phyloP scores from a whole-genome alignment of 441 rosid species.

The Gossypium gossypioides region DNA sequence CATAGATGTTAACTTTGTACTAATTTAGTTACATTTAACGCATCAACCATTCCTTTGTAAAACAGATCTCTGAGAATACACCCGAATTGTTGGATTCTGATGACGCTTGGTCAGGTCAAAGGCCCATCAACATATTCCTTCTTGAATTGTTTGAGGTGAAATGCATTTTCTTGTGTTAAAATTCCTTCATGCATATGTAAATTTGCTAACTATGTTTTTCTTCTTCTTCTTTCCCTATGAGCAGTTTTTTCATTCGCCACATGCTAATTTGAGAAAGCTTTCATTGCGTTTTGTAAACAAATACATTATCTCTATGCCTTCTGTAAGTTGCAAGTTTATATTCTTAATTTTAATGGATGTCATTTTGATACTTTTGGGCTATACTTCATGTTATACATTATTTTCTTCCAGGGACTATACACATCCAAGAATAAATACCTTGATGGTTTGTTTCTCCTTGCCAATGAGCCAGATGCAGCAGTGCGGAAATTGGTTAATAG shows the following conservation, averaged over 20 bases:
- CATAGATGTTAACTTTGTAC: neutral
- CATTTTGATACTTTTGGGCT: slow-evolving; percentile 11
- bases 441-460: slow-evolving; percentile 83
- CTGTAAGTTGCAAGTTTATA: slow-evolving; percentile 45
- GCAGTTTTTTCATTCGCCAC: slow-evolving; percentile 94
- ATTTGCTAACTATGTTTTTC: slow-evolving; percentile 3
- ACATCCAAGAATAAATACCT: slow-evolving; percentile 78
- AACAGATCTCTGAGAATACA: slow-evolving; percentile 86
- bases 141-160: slow-evolving; percentile 78
- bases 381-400: slow-evolving; percentile 6
- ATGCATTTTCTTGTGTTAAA: neutral
- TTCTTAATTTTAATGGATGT: neutral
- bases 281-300: slow-evolving; percentile 85
- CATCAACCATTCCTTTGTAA: slow-evolving; percentile 8
- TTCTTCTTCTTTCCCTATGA: slow-evolving; percentile 16
- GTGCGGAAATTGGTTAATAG: slow-evolving; percentile 74
- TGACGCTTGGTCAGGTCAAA: slow-evolving; percentile 74
- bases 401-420: slow-evolving; percentile 54
- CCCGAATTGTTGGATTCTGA: slow-evolving; percentile 85
- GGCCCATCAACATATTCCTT: slow-evolving; percentile 73
- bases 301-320: slow-evolving; percentile 85
- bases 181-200: neutral
- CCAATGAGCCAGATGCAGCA: slow-evolving; percentile 71
- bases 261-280: slow-evolving; percentile 71
- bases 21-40: neutral